Evolutionary conservation across 345 rosid genomes (phyloP), one percentile per base, ranked within the genome.

Genomic region (Kandelia obovata): DNA sequence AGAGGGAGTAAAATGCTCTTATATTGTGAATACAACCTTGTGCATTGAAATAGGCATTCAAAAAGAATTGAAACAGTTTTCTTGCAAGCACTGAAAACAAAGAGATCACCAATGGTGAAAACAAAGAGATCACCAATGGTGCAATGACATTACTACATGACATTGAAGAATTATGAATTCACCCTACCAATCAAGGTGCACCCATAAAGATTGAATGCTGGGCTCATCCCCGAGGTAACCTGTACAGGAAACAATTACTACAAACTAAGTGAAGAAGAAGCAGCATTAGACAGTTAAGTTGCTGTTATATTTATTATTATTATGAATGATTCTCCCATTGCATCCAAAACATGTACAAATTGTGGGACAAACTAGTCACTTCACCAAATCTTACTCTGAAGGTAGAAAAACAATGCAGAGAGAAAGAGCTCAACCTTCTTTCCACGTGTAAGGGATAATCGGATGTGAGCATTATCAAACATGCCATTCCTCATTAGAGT

Each of bases 141-240:
- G 55, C 16, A 56, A 47, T 19, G 26, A 30, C 59, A 27, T 51
- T 60, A 19, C 17, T 58, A 58, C 52, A 53, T 20, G 19, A 26
- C 23, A 65, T 68, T 55, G 60, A 57, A 61, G 49, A 67, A 71
- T 23, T 63, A 23, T 11, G 67, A 79, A 52, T 71, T 67, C n/a
- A 31, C 16, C 61, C 70, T 87, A 93, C 98, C 97, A 1, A 93
- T 90, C 64, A 90, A 81, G 3, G 97, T 93, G 78, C 97, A 90
- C 62, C 96, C 97, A 77, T 85, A 89, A 25, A 73, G 92, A 75
- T 91, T 93, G 80, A 90, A 93, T 56, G 82, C 87, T 67, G 98
- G 98, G 83, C 97, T 90, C 97, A 93, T 93, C 70, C 97, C 96
- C 61, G 98, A 93, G 65, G 97, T 85, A 56, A 93, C 96, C 96